A percentile compares a stretch with the other conserved stretches of the same genome.
Evolutionary conservation across 2,329 filamentous ascomycete species (phyloP).

Genomic region (Sporothrix brunneoviolacea): DNA sequence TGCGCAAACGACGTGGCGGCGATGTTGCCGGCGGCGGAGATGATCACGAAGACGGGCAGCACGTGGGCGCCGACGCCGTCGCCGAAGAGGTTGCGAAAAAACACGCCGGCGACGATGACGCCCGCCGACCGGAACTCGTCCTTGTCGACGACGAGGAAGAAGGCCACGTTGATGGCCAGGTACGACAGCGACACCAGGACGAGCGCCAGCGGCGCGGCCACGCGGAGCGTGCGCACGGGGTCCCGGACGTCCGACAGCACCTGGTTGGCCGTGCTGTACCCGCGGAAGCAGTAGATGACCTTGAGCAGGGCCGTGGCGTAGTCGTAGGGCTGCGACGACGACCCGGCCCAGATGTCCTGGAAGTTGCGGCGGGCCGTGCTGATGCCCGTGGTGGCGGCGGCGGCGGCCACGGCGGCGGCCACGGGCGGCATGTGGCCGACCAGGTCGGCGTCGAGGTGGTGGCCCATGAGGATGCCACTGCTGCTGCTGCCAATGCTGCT

Average conservation of each 20-base stretch:
- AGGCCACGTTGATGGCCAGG: slow-evolving; percentile 51
- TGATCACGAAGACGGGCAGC: slow-evolving; percentile 36
- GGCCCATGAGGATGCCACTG: background rate
- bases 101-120: slow-evolving; percentile 47
- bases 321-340: slow-evolving; percentile 34
- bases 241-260: slow-evolving; percentile 51
- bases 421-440: background rate
- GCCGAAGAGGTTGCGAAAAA: slow-evolving; percentile 52
- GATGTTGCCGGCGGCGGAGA: slow-evolving; percentile 43
- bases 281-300: slow-evolving; percentile 49
- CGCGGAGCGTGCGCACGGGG: slow-evolving; percentile 50
- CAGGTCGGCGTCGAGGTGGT: slow-evolving; percentile 19
- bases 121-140: slow-evolving; percentile 48
- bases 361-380: slow-evolving; percentile 35
- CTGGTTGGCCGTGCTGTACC: slow-evolving; percentile 49
- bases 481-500: no score
- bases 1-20: slow-evolving; percentile 42
- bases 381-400: background rate
- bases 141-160: slow-evolving; percentile 52
- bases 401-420: background rate
- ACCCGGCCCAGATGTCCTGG: slow-evolving; percentile 32
- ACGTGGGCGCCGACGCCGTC: slow-evolving; percentile 40
- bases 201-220: slow-evolving; percentile 49
- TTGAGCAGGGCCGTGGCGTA: slow-evolving; percentile 47
- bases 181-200: slow-evolving; percentile 48